Evolutionary conservation across 208 protist genomes (phyloP).

Genomic region (Wallacemonas sp.): DNA sequence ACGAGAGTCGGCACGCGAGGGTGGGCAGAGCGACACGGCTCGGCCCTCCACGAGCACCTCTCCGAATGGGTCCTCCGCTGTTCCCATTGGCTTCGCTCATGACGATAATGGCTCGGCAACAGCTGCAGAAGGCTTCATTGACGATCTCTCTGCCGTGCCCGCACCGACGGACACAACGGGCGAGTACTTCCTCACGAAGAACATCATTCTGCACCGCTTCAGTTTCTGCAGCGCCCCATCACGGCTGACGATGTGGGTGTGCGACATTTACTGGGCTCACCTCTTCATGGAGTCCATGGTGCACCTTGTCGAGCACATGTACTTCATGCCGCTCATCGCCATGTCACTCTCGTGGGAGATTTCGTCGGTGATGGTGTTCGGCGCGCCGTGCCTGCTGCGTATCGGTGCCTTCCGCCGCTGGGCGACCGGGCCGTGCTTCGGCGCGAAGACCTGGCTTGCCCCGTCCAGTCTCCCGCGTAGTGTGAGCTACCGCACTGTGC

Average conservation of each 20-base stretch:
- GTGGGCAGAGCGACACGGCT: not conserved
- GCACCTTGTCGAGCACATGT: conserved; percentile 71
- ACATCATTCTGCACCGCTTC: conserved; percentile 63
- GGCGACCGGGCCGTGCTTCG: conserved; percentile 35
- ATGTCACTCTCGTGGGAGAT: conserved; percentile 82
- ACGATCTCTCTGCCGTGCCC: not conserved
- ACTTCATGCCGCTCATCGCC: conserved; percentile 77
- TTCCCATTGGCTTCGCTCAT: not conserved
- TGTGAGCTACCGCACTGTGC: conserved; percentile 31
- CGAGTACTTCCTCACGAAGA: conserved; percentile 35
- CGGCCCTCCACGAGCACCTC: not conserved
- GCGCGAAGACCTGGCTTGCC: conserved; percentile 36
- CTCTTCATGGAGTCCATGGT: conserved; percentile 60
- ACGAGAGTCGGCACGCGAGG: not conserved
- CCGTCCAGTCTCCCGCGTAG: conserved; percentile 22
- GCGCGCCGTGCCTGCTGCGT: conserved; percentile 42
- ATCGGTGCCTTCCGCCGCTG: conserved; percentile 42
- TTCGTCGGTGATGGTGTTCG: conserved; percentile 26
- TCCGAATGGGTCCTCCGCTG: not conserved
- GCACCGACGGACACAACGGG: conserved; percentile 12
- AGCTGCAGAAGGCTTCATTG: not conserved
- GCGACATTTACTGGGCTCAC: conserved; percentile 71
- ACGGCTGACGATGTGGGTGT: conserved; percentile 48
- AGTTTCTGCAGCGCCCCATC: conserved; percentile 61
- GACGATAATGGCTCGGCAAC: not conserved